Base-by-base conservation (phyloP, 768 basidiomycete genomes). In the Collybiopsis luxurians region DNA sequence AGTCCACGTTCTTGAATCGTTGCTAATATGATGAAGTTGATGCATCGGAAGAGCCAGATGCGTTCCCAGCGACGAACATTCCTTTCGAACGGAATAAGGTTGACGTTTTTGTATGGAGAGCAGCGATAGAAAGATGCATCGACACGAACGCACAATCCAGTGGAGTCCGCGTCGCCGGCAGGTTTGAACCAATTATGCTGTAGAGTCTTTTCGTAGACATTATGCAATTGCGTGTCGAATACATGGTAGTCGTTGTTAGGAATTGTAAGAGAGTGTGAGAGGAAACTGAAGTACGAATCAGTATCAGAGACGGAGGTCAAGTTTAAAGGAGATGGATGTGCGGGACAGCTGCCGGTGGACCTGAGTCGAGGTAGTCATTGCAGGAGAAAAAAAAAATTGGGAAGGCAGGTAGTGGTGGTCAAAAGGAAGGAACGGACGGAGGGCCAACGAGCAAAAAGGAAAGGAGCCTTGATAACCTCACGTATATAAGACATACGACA, bases 141-240 rank as follows among this genome's bases (percentile, higher is more conserved):
- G 24, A 86, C 87, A 46, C 89, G 83, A 46, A 92, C 73, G 59
- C 85, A 87, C 43, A 91, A 89, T 48, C 90, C 89, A 0, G 86
- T 86, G 28, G 87, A 78, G 60, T 85, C 69, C 43, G 86, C 82
- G 62, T 90, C 87, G 61, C 87, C 83, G 0, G 83, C 77, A 17
- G 88, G 87, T 72, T 89, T 89, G 71, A 92, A 90, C 89, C 89
- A 91, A 42, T 89, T 88, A 62, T 88, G 87, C 47, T 82, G 81
- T 64, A 79, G 77, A 0, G 79, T 81, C 61, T 66, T 73, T 60
- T 80, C 79, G 66, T 90, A 92, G 47, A 92, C 89, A 61, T 88
- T 85, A 65, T 91, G 89, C 19, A 92, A 73, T 68, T 89, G 78
- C 26, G 89, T 90, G 69, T 91, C 87, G 68, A 86, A 89, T 26